Evolutionary conservation across 305 asterid genomes (phyloP).

Genomic region (Fraxinus dipetala): DNA sequence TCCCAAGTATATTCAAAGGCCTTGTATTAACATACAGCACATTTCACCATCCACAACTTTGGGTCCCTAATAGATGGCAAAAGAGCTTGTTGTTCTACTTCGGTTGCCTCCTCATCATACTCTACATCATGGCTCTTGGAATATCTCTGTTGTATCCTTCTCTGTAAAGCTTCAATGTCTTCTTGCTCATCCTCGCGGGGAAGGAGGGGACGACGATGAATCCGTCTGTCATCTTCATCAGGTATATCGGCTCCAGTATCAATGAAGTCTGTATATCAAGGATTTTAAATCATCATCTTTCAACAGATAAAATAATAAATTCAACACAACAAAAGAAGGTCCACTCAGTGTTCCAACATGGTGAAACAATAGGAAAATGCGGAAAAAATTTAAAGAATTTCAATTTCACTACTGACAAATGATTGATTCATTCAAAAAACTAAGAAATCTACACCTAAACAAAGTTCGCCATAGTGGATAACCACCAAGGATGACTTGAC

Average conservation of each 20-base stretch:
- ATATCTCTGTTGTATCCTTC: constrained; percentile 73
- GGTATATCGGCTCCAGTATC: constrained; percentile 63
- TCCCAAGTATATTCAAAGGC: constrained; percentile 3
- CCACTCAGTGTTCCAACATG: background rate
- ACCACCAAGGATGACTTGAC: background rate
- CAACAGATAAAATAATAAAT: background rate
- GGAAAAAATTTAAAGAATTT: background rate
- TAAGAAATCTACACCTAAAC: background rate
- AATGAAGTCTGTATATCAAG: constrained; percentile 57
- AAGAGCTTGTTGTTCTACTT: constrained; percentile 95
- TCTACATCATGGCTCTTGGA: constrained; percentile 65
- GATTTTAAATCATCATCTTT: constrained; percentile 16
- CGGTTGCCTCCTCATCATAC: constrained; percentile 91
- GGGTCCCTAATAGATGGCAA: constrained; percentile 97
- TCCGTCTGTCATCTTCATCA: constrained; percentile 72
- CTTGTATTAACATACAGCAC: constrained; percentile 68
- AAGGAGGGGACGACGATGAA: constrained; percentile 77
- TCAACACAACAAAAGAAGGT: background rate
- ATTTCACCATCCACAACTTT: constrained; percentile 96
- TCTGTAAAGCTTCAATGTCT: constrained; percentile 78
- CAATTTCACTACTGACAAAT: background rate
- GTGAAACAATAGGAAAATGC: background rate
- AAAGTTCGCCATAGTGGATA: background rate
- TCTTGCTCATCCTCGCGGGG: constrained; percentile 85
- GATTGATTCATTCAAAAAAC: background rate